Evolutionary conservation across 2,329 filamentous ascomycete genomes (phyloP), one percentile per base, ranked within the genome.

Genomic region (Calonectria pauciramosa): DNA sequence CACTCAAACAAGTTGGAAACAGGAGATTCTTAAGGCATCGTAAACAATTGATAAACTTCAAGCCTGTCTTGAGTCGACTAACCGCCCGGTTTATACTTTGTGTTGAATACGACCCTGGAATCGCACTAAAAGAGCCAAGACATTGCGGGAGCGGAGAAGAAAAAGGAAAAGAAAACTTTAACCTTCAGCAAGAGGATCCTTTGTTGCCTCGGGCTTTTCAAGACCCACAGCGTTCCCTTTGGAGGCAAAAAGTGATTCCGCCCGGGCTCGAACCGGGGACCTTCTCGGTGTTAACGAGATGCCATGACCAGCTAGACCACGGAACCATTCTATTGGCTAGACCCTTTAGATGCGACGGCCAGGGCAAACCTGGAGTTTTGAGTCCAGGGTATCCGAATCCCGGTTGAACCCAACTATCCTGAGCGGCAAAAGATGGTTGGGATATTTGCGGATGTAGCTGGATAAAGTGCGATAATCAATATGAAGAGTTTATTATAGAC

Each of bases 201-300:
- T 13, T 10, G 20, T 23, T 47, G 10, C 18, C 44, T 23, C 20
- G 44, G 44, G 0, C 44, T n/a, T 23, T 47, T 1, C 4, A 20
- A 26, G 56, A 38, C 56, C 32, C 34, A 10, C 34, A 38, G 4
- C 16, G 18, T 18, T 8, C 8, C 36, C 4, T 4, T 4, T 16
- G 1, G 7, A 11, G 13, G 36, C 56, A 63, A 63, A 63, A 63
- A 41, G 56, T 63, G 56, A 63, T 63, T 63, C 56, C 56, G 56
- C 56, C 56, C 56, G 56, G 56, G 56, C 36, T 63, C 36, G 56
- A 63, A 63, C 56, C 56, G 56, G 56, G 56, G 56, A 63, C 56
- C 56, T 63, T 63, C 56, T 63, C 56, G 56, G 56, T 63, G 56
- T 63, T 63, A 63, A 11, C 56, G 56, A 63, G 56, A 63, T 63